Evolutionary conservation across 2,329 filamentous ascomycete genomes (phyloP).

Genomic region (Oidium heveae): DNA sequence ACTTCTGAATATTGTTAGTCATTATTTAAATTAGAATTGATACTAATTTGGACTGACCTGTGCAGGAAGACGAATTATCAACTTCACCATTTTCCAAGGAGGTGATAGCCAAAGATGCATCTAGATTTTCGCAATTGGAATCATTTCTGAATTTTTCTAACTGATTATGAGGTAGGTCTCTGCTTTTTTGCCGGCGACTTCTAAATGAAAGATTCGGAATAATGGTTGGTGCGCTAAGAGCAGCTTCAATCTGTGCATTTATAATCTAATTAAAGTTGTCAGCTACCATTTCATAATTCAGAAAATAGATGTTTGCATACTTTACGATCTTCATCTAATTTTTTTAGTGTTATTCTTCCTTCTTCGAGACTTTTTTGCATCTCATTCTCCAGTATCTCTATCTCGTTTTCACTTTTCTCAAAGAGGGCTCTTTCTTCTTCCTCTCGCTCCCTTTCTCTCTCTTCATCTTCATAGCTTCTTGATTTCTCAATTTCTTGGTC

Average conservation of each 20-base stretch:
- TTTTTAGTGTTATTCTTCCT: constrained; percentile 6
- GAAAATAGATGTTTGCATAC: constrained; percentile 2
- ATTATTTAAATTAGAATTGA: too few relatives aligned
- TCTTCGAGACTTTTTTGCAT: constrained; percentile 9
- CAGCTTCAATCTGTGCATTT: constrained; percentile 10
- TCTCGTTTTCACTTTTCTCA: constrained; percentile 7
- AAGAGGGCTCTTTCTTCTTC: constrained; percentile 4
- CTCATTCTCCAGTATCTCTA: constrained; percentile 11
- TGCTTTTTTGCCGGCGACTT: constrained; percentile 3
- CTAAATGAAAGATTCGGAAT: constrained; percentile 8
- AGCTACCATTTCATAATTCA: background rate
- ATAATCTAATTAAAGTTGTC: constrained; percentile 6
- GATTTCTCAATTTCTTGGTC: constrained; percentile 3
- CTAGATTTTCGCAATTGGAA: too few relatives aligned
- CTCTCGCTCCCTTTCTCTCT: constrained; percentile 5
- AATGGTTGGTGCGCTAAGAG: constrained; percentile 8
- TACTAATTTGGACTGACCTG: too few relatives aligned
- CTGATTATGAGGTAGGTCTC: background rate
- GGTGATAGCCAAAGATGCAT: too few relatives aligned
- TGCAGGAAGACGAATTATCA: too few relatives aligned
- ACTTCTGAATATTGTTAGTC: too few relatives aligned
- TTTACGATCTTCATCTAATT: constrained; percentile 9
- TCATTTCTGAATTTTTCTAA: too few relatives aligned
- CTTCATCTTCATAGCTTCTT: constrained; percentile 7
- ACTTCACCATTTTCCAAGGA: too few relatives aligned